Evolutionary conservation across 2,329 filamentous ascomycete species (phyloP).

Genomic region (Bipolaris victoriae): DNA sequence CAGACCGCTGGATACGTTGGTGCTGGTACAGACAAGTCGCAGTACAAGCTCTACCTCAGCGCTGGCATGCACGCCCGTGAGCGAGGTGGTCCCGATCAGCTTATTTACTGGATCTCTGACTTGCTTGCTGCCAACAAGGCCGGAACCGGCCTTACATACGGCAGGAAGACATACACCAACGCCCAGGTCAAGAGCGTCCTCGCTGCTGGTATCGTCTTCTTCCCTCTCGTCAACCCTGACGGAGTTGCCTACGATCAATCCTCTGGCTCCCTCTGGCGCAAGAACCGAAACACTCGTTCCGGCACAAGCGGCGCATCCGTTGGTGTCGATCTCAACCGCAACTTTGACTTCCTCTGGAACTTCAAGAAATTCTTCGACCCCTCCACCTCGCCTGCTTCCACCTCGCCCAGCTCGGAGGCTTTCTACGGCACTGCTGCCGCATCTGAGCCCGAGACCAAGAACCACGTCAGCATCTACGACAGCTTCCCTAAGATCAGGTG

Average conservation of each 20-base stretch:
- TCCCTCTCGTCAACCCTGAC: constrained; percentile 47
- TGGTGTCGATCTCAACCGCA: constrained; percentile 48
- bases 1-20: constrained; percentile 55
- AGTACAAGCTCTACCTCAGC: constrained; percentile 58
- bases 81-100: constrained; percentile 62
- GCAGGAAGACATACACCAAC: constrained; percentile 58
- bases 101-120: constrained; percentile 65
- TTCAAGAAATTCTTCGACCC: constrained; percentile 55
- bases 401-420: constrained; percentile 53
- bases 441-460: constrained; percentile 64
- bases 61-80: constrained; percentile 64
- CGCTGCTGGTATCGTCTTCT: constrained; percentile 61
- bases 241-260: constrained; percentile 46
- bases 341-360: constrained; percentile 64
- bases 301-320: constrained; percentile 31
- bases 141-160: constrained; percentile 59
- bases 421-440: constrained; percentile 60
- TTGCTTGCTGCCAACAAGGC: constrained; percentile 60
- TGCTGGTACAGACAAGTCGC: constrained; percentile 50
- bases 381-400: constrained; percentile 50
- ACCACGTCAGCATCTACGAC: constrained; percentile 60
- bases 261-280: constrained; percentile 43
- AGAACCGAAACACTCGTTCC: constrained; percentile 52
- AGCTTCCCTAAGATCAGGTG: constrained; percentile 59
- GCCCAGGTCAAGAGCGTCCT: constrained; percentile 60